Base-by-base conservation (phyloP, 2,329 filamentous ascomycete species). In the Boeremia lycopersici region DNA sequence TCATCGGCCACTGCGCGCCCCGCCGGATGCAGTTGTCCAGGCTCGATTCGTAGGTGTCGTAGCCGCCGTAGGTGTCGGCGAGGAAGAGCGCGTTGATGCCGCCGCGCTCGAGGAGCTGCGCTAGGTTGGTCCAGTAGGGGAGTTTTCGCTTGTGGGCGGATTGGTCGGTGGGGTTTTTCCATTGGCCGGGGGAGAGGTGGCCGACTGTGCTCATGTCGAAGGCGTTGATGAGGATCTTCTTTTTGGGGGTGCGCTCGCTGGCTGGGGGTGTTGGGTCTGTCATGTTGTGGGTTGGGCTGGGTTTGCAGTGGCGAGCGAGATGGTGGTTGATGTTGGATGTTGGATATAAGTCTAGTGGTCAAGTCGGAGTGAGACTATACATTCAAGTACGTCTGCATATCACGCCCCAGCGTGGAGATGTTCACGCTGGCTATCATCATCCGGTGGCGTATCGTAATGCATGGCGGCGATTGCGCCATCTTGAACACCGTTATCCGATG, bases 191-290 rank as follows among this genome's bases (percentile, higher is more conserved):
- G 0, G 83, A 85, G 30, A 89, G 67, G 67, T 89, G 86, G 2
- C 85, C 85, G 6, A 87, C 79, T 0, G 85, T 87, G 2, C 79
- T 84, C 84, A 87, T 87, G 55, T 87, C 85, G 60, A 88, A 87
- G 2, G 85, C 85, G 74, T 87, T 88, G 41, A 88, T 75, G 6
- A 87, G 66, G 12, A 87, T 86, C 25, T 82, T 78, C 61, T 83
- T 84, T 3, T 26, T 51, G 13, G n/a, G 29, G 6, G 26, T 35
- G 9, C 34, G 15, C 31, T 40, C 48, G 25, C 53, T 58, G 13
- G 39, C 56, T 35, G 41, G 63, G n/a, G 40, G 26, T 15, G 50
- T 59, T 43, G 46, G 13, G 36, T 55, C 50, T 6, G 59, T 29
- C 65, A 69, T 68, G 41, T 11, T 57, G 41, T 23, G 25, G 19